Evolutionary conservation across 2,329 filamentous ascomycete genomes (phyloP), one percentile per base, ranked within the genome.

Genomic region (Botrytis tulipae): DNA sequence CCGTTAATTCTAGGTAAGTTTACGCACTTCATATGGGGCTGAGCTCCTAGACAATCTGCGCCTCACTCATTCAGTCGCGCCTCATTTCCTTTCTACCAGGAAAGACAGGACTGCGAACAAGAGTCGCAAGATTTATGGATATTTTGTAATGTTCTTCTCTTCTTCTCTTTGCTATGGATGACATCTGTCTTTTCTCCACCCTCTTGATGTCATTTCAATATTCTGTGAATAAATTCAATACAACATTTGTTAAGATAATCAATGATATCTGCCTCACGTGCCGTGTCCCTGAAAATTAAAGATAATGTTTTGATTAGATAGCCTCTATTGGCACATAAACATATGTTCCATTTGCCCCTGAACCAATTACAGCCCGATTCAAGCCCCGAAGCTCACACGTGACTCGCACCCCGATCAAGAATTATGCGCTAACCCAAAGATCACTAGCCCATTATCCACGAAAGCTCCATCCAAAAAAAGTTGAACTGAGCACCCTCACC

Each of bases 381-480:
- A 1, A 8, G 25, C n/a, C n/a, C 46, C 35, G 35, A 14, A 1
- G 0, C 22, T 12, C 1, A 1, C 66, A 68, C 60, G 71, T 51
- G 37, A 67, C 25, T 3, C 1, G 0, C 7, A 5, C 18, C 63
- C 65, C 12, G 4, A n/a, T 12, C 9, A 22, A 44, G 37, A 40
- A 59, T 20, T 12, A 3, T 18, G 29, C 51, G 61, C 63, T 69
- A 72, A 59, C 71, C 42, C 7, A 44, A 72, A 69, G 0, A 10
- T 10, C 7, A 32, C 71, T 72, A 72, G 71, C 40, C 16, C 22
- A 37, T 40, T 69, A 69, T 69, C 71, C 69, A 51, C 25, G 51
- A 59, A 69, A 72, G 71, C 71, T 72, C 71, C 71, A 68, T 72
- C 71, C 71, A 72, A 69, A 72, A 72, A 72, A 72, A 72, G 71